Conservation (phyloP, 208 protist species). For the Trypanosoma avium region DNA sequence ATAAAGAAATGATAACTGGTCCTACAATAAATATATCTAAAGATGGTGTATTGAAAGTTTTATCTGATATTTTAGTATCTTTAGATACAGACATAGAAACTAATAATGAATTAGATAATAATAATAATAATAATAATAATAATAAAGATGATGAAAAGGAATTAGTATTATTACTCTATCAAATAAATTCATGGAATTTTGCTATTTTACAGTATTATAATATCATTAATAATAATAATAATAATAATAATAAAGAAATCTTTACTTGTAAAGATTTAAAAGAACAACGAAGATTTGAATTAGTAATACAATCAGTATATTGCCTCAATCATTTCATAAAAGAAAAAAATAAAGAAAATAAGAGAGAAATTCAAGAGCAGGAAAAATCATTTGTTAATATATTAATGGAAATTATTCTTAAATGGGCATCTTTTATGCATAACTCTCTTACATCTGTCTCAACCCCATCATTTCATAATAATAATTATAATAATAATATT, state of each 20-base stretch:
- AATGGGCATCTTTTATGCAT: slow-evolving; percentile 14
- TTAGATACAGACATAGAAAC: no score
- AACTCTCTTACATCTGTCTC: not conserved
- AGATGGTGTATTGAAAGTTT: no score
- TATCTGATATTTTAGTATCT: no score
- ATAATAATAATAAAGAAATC: no score
- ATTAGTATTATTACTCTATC: slow-evolving; percentile 2
- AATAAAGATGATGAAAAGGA: no score
- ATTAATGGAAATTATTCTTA: slow-evolving; percentile 7
- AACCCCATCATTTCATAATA: not conserved
- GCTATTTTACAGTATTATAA: slow-evolving; percentile 9
- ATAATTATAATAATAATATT: not conserved
- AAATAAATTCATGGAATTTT: slow-evolving; percentile 12
- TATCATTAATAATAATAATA: no score
- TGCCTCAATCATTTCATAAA: not conserved
- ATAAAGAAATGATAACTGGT: no score
- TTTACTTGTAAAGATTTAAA: not conserved
- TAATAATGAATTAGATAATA: no score
- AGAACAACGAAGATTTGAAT: not conserved
- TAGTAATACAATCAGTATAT: not conserved
- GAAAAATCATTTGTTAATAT: not conserved
- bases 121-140: no score
- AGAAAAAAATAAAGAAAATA: not conserved
- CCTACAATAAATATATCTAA: no score
- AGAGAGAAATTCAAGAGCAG: not conserved